Evolutionary conservation across 805 yeast species (phyloP).

Genomic region (Sugiyamaella lignohabitans): DNA sequence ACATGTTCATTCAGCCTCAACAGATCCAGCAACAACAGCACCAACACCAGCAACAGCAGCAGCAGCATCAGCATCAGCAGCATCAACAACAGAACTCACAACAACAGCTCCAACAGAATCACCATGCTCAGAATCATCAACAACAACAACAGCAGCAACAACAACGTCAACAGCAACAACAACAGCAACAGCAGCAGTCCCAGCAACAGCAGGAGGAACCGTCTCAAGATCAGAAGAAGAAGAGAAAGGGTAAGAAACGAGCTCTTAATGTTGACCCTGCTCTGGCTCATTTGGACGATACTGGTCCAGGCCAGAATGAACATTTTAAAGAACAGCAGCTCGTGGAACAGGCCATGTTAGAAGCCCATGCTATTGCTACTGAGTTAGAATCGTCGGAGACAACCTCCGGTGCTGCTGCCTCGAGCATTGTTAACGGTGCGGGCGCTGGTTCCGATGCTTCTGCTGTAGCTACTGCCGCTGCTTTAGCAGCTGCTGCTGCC

Average conservation of each 20-base stretch:
- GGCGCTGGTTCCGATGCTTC: background rate
- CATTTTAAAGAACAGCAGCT: slow-evolving; percentile 8
- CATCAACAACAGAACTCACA: slow-evolving; percentile 1
- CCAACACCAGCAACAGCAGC: slow-evolving; percentile 8
- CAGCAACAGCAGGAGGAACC: background rate
- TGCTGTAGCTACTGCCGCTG: slow-evolving; percentile 7
- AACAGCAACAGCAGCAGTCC: background rate
- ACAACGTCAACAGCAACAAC: background rate
- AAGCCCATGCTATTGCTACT: slow-evolving; percentile 17
- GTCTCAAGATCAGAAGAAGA: slow-evolving; percentile 1
- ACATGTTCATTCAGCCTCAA: slow-evolving; percentile 5
- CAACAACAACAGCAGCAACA: slow-evolving; percentile 3
- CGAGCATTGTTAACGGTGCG: background rate
- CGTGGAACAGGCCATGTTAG: slow-evolving; percentile 18
- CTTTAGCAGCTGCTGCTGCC: slow-evolving; percentile 4
- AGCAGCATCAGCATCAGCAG: slow-evolving; percentile 1
- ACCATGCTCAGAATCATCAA: no score
- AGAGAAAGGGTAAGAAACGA: slow-evolving; percentile 38
- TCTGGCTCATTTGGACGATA: slow-evolving; percentile 41
- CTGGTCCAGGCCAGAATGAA: slow-evolving; percentile 20
- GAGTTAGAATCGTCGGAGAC: background rate
- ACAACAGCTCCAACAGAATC: no score
- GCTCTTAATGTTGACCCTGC: slow-evolving; percentile 49
- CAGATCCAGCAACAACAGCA: slow-evolving; percentile 3
- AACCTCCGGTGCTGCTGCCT: background rate